Conservation (phyloP, 352 stramenopile species). For the Globisporangium heterothallicum region DNA sequence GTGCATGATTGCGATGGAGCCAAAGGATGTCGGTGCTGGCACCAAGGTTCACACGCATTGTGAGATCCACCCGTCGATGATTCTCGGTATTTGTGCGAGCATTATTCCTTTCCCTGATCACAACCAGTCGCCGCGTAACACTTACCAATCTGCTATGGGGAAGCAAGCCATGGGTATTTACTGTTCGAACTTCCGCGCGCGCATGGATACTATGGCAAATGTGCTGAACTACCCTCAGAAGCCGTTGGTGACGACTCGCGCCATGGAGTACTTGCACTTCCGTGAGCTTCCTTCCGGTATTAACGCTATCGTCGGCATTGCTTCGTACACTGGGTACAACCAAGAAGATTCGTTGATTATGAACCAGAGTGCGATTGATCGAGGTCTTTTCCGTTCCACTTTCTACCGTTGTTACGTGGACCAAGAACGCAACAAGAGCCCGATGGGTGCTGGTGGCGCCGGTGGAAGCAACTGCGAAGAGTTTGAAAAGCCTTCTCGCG, state of each 20-base stretch:
- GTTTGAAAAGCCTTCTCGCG: constrained; percentile 95
- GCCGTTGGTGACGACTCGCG: constrained; percentile 97
- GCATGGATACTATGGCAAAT: constrained; percentile 99
- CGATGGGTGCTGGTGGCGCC: constrained; percentile 55
- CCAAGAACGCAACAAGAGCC: constrained; percentile 87
- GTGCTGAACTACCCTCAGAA: constrained; percentile 99
- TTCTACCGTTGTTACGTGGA: constrained; percentile 99
- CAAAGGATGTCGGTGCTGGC: constrained; percentile 88
- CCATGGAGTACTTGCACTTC: constrained; percentile 99
- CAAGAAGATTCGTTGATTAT: constrained; percentile 99
- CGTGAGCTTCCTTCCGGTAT: constrained; percentile 98
- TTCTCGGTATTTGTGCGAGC: constrained; percentile 98
- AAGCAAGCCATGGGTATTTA: constrained; percentile 99
- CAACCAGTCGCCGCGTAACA: constrained; percentile 99
- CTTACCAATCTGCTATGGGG: constrained; percentile 99
- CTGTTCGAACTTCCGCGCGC: constrained; percentile 97
- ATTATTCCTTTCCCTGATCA: constrained; percentile 99
- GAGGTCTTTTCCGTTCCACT: constrained; percentile 98
- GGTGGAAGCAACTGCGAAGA: constrained; percentile 77
- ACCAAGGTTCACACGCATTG: constrained; percentile 98
- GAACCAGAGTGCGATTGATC: constrained; percentile 99
- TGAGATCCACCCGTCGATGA: constrained; percentile 99
- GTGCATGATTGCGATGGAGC: constrained; percentile 99
- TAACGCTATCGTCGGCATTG: constrained; percentile 94
- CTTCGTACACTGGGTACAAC: constrained; percentile 94